These are phyloP conservation scores for Mentha longifolia DNA, from an alignment of 257 asterid genomes.

Conservation along the genomic window DNA sequence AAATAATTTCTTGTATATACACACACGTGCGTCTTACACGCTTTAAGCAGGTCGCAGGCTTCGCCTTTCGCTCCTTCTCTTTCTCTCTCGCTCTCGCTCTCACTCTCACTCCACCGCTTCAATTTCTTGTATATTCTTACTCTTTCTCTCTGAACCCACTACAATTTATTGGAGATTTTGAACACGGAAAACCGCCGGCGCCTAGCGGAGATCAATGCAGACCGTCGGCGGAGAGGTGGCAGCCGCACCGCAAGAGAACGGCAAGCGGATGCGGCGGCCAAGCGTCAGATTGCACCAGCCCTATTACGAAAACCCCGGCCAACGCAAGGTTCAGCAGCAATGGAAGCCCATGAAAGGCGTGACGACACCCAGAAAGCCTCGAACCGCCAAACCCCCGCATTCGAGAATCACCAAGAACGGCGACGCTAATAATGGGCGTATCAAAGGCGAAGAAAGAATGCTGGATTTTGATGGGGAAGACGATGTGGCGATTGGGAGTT, in stretches of 20 bases:
- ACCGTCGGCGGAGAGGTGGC: conserved; percentile 30
- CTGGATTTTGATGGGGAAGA: conserved; percentile 36
- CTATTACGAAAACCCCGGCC: conserved; percentile 40
- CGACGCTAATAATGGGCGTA: conserved; percentile 15
- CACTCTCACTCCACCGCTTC: background rate
- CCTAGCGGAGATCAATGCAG: conserved; percentile 32
- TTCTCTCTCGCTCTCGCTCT: too few species aligned
- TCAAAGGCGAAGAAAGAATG: conserved; percentile 15
- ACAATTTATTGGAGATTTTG: background rate
- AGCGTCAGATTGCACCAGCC: conserved; percentile 54
- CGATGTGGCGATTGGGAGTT: conserved; percentile 44
- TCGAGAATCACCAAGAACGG: conserved; percentile 27
- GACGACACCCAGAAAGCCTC: conserved; percentile 34
- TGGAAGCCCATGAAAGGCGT: conserved; percentile 35
- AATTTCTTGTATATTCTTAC: background rate
- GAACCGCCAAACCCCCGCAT: conserved; percentile 14
- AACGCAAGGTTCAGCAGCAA: conserved; percentile 38
- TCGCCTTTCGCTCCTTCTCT: background rate
- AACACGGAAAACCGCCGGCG: background rate
- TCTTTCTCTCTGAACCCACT: background rate
- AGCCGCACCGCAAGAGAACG: conserved; percentile 26
- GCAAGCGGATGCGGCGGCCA: conserved; percentile 54
- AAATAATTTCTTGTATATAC: too few species aligned
- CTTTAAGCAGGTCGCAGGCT: background rate
- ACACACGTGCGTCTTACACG: too few species aligned